These are phyloP conservation scores for Cytospora chrysosperma DNA, from an alignment of 2,329 filamentous ascomycete genomes.

Conservation along the genomic window DNA sequence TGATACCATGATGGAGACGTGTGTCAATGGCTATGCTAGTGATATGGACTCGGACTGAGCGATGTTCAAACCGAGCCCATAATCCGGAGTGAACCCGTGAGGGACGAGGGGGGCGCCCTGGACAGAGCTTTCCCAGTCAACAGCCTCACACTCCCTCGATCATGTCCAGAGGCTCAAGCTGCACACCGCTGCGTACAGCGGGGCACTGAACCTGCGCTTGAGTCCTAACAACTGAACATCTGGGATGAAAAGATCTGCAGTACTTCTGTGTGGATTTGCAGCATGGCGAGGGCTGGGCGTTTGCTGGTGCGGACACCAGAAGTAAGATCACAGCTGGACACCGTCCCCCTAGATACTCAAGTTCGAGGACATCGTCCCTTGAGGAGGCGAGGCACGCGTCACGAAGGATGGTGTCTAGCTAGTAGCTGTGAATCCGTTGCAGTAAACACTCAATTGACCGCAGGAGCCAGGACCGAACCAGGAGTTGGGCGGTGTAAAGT, in stretches of 20 bases:
- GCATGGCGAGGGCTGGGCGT: not conserved
- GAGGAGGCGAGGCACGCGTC: not conserved
- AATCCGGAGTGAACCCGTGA: not conserved
- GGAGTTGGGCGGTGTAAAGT: not conserved
- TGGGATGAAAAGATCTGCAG: not conserved
- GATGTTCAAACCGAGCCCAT: not conserved
- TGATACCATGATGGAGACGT: slow-evolving; percentile 90
- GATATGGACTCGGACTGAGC: slow-evolving; percentile 16
- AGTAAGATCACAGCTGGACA: not conserved
- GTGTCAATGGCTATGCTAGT: slow-evolving; percentile 36
- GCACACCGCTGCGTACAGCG: not conserved
- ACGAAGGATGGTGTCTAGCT: not conserved
- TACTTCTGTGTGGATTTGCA: not conserved
- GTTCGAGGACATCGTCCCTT: not conserved
- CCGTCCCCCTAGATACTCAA: not conserved
- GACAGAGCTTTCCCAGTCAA: not conserved
- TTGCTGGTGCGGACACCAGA: not conserved
- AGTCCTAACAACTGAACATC: not conserved
- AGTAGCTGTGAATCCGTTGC: not conserved
- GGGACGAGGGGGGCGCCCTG: not conserved
- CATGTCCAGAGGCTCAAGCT: not conserved
- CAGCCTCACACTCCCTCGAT: not conserved
- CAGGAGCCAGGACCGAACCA: not conserved
- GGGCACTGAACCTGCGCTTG: not conserved
- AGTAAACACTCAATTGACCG: not conserved